Evolutionary conservation across 2,329 filamentous ascomycete species (phyloP), one percentile per base, ranked within the genome.

Genomic region (Botryotinia narcissicola): DNA sequence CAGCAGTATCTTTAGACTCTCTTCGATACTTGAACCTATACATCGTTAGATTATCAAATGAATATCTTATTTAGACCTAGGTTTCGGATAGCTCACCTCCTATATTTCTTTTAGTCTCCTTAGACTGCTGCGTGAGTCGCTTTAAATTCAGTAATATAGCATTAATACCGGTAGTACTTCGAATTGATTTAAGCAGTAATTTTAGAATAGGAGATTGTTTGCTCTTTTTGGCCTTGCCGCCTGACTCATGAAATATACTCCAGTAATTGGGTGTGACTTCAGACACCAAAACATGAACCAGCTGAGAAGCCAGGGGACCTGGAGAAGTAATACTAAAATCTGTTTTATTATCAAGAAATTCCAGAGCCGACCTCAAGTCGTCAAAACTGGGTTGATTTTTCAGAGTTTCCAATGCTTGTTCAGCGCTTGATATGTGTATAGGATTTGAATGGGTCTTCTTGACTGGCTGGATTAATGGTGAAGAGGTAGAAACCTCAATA

Each of bases 261-360:
- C 96, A 98, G 82, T 95, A 97, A 80, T 95, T 93, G 1, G 93
- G 92, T 12, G 94, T 84, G 40, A 92, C 94, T 46, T 90, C 88
- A 25, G 88, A 90, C 74, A 97, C 89, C 51, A 99, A 83, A 4
- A 89, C 84, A 79, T 94, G 91, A 70, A 95, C 85, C 46, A 98
- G 88, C 78, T 94, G 92, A 32, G 93, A 90, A 73, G 90, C 88
- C 75, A 89, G 84, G 1, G 95, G 90, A 46, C 87, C 87, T 5
- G 93, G 91, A 4, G 84, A 81, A 62, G 86, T 84, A 68, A 95
- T 86, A 77, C 88, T 87, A 79, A 92, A 89, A 7, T 75, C 74
- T 32, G 73, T 70, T 62, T 80, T 78, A 62, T 81, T 78, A 37
- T 81, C 78, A 6, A 93, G 82, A 76, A 87, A 90, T 20, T 81